A percentile compares a stretch with the other conserved stretches of the same genome.
phyloP scores from a whole-genome alignment of 208 protist genomes.

The Lotmaria passim region DNA sequence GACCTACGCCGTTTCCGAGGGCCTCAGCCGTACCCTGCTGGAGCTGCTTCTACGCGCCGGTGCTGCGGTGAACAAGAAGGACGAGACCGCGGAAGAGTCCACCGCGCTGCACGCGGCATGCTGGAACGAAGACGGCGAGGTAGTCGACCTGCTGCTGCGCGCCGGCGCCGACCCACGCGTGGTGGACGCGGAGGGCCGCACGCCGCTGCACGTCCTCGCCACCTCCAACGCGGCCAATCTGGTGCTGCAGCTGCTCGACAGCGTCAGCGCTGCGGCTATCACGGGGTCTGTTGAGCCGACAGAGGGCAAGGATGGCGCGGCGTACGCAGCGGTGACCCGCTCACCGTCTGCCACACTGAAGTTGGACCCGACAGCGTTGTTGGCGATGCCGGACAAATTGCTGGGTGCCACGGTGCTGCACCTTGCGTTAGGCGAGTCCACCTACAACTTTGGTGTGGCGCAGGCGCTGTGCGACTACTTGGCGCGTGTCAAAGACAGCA shows the following conservation, averaged over 20 bases:
- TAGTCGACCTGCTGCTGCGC: slow-evolving; percentile 38
- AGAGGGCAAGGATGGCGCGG: slow-evolving; percentile 9
- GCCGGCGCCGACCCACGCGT: slow-evolving; percentile 50
- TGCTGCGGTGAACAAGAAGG: slow-evolving; percentile 44
- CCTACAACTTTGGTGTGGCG: slow-evolving; percentile 33
- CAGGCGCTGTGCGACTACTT: slow-evolving; percentile 41
- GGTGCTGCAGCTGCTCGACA: slow-evolving; percentile 34
- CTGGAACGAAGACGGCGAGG: slow-evolving; percentile 57
- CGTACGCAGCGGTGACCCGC: slow-evolving; percentile 9
- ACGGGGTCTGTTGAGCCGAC: too few relatives aligned
- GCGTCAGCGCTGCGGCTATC: slow-evolving; percentile 4
- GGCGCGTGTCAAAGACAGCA: slow-evolving; percentile 10
- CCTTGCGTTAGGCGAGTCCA: slow-evolving; percentile 43
- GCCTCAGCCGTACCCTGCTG: slow-evolving; percentile 32
- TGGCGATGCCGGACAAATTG: slow-evolving; percentile 26
- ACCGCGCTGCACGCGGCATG: slow-evolving; percentile 58
- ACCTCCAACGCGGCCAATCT: slow-evolving; percentile 45
- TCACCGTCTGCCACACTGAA: slow-evolving; percentile 14
- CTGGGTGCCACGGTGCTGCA: slow-evolving; percentile 41
- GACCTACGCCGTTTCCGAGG: slow-evolving; percentile 49
- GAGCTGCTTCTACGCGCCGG: slow-evolving; percentile 50
- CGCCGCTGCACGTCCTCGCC: slow-evolving; percentile 63
- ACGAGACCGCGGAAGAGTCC: slow-evolving; percentile 36
- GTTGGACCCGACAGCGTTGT: slow-evolving; percentile 32
- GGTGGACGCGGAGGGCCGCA: slow-evolving; percentile 49